phyloP scores from a whole-genome alignment of 352 stramenopile species.

The Pythium brachiatum region DNA sequence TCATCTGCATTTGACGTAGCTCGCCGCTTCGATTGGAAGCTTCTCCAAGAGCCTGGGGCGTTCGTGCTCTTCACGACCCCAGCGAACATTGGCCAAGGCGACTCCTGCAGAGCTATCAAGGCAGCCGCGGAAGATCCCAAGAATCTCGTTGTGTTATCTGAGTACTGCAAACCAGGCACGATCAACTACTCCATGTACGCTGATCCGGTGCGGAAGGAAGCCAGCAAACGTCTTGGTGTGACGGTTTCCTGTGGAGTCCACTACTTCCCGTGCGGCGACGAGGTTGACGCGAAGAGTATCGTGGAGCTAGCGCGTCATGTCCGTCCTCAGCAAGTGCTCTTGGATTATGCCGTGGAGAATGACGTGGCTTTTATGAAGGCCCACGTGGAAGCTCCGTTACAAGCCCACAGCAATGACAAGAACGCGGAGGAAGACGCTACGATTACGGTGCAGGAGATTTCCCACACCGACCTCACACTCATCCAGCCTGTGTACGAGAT shows the following conservation, averaged over 20 bases:
- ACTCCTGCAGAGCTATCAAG: conserved; percentile 68
- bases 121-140: conserved; percentile 59
- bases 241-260: conserved; percentile 75
- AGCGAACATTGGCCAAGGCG: conserved; percentile 68
- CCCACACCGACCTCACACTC: conserved; percentile 4
- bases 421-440: neutral
- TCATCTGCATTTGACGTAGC: neutral
- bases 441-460: conserved; percentile 21
- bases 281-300: conserved; percentile 84
- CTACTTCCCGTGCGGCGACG: conserved; percentile 81
- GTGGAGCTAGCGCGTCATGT: conserved; percentile 67
- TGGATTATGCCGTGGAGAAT: conserved; percentile 57
- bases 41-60: conserved; percentile 52
- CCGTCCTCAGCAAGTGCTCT: conserved; percentile 54
- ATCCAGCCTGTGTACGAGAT: conserved; percentile 42
- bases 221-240: conserved; percentile 69
- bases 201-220: conserved; percentile 64
- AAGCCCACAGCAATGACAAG: neutral
- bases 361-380: conserved; percentile 69
- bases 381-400: conserved; percentile 32
- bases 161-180: conserved; percentile 74
- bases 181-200: conserved; percentile 84
- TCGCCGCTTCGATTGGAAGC: conserved; percentile 66
- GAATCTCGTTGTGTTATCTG: conserved; percentile 84
- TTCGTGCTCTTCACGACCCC: conserved; percentile 82